Evolutionary conservation across 768 basidiomycete genomes (phyloP), one percentile per base, ranked within the genome.

Genomic region (Boletus sp.): DNA sequence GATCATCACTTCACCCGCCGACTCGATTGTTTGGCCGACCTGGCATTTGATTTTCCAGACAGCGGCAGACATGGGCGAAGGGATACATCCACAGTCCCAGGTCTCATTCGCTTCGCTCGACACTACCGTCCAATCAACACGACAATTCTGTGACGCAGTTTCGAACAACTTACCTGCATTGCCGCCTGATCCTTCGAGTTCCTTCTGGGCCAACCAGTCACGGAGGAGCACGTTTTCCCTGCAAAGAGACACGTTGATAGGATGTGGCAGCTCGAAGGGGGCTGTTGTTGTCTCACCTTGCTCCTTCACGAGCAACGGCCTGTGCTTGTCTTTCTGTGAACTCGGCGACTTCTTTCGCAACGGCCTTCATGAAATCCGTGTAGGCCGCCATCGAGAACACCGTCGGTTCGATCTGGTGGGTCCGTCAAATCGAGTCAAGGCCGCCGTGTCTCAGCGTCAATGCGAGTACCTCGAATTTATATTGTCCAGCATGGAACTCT

Each of bases 381-480:
- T 87, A 80, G 6, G 77, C 72, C 9, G 66, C 64, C 72, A 86
- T 79, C 9, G 82, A 84, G 58, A 88, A 82, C 1, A 66, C 70
- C 0, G 73, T 72, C 5, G 74, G 67, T 58, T 85, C 77, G 39
- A 85, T 75, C 77, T 83, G 42, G 10, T 29, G 21, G 23, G 25
- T 37, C 32, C 19, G 32, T 52, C 60, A 55, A 64, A n/a, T 47
- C 39, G 43, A 59, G 3, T 21, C 9, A 15, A 19, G 19, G n/a
- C n/a, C n/a, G 19, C 13, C n/a, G 13, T 3, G 7, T 21, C 19
- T 37, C 14, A 33, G 6, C 2, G 6, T 40, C 14, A 8, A 27
- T 15, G 19, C 11, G n/a, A 0, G 27, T 42, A 80, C 81, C 73
- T 81, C 72, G 62, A 83, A 83, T 34, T 59, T 53, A 60, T 83